Conservation (phyloP, 106 monocot species). For the Platanthera zijinensis region DNA sequence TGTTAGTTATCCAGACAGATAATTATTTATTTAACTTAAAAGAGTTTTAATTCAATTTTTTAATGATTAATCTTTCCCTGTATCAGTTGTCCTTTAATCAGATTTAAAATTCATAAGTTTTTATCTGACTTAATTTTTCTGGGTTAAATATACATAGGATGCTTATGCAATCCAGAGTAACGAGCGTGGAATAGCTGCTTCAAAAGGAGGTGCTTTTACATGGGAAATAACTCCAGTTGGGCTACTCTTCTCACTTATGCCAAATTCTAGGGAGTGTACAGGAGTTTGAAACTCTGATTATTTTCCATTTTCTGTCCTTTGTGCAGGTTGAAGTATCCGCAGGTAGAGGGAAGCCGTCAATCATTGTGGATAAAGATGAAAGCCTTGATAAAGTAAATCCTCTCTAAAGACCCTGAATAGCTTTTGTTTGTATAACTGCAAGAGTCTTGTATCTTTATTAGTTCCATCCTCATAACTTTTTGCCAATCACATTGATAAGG, state of each 20-base stretch:
- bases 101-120: neutral
- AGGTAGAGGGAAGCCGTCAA: slow-evolving; percentile 73
- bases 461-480: neutral
- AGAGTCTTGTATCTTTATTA: neutral
- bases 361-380: slow-evolving; percentile 79
- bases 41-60: no score
- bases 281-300: neutral
- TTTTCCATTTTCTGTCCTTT: slow-evolving; percentile 2
- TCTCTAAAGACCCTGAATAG: neutral
- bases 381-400: slow-evolving; percentile 57
- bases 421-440: neutral
- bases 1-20: no score
- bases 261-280: neutral
- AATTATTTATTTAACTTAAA: no score
- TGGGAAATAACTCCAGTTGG: slow-evolving; percentile 91
- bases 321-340: slow-evolving; percentile 75
- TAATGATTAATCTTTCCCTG: no score
- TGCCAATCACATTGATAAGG: neutral
- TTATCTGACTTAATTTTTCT: neutral
- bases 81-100: neutral
- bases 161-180: slow-evolving; percentile 86
- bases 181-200: slow-evolving; percentile 83
- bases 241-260: neutral
- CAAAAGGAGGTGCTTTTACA: slow-evolving; percentile 62
- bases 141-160: slow-evolving; percentile 36